A percentile compares a stretch with the other conserved stretches of the same genome.
phyloP scores from a whole-genome alignment of 495 filamentous ascomycete species.

The Thozetella sp. region DNA sequence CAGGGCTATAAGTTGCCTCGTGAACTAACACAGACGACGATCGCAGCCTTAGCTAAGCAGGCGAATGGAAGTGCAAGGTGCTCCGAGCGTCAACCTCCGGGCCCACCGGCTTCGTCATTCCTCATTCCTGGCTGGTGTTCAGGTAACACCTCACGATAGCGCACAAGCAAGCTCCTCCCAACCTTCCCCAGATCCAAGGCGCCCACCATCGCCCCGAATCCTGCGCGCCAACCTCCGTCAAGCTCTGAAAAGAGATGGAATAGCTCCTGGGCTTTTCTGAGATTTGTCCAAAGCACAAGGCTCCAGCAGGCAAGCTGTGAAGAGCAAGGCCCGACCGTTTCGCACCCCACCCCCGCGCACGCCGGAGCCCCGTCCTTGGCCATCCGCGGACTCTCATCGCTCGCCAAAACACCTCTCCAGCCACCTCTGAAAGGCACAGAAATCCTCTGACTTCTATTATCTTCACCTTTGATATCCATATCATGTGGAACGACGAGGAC shows the following conservation, averaged over 20 bases:
- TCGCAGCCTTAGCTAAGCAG: background rate
- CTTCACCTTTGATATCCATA: constrained; percentile 11
- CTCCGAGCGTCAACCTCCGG: background rate
- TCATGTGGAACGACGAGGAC: constrained; percentile 85
- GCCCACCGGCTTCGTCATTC: background rate
- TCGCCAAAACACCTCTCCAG: background rate
- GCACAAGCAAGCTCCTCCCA: background rate
- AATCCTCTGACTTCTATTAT: background rate
- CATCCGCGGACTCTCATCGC: background rate
- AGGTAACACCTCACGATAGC: constrained; percentile 2
- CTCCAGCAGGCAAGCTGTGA: background rate
- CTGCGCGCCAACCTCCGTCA: background rate
- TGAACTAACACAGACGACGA: too few relatives aligned
- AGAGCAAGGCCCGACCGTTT: background rate
- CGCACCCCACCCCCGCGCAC: background rate
- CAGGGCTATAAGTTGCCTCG: too few relatives aligned
- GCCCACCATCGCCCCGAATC: background rate
- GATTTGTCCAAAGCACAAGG: background rate
- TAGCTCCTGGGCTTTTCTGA: background rate
- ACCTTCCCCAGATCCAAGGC: background rate
- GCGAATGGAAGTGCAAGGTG: background rate
- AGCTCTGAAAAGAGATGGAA: background rate
- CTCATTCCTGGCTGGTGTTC: background rate
- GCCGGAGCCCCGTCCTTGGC: background rate
- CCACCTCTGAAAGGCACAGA: background rate